A percentile compares a stretch with the other conserved stretches of the same genome.
These are phyloP conservation scores for Wickerhamiella allomyrinae DNA, from an alignment of 805 yeast genomes.

Conservation along the genomic window DNA sequence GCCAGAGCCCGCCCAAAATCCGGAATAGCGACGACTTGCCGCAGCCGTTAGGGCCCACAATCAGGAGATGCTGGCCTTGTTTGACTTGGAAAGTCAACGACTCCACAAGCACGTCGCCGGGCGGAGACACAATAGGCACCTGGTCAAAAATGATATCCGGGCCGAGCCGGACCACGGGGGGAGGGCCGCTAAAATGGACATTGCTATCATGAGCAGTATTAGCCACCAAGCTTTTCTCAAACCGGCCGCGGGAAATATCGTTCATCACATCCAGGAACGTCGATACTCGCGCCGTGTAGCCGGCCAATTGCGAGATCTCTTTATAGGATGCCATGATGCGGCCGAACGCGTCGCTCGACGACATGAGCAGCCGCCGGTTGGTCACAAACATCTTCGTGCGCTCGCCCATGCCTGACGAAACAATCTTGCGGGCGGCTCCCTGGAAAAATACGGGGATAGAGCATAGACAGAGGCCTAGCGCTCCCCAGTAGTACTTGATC, in stretches of 20 bases:
- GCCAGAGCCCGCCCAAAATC: constrained; percentile 89
- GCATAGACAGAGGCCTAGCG: constrained; percentile 77
- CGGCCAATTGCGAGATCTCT: constrained; percentile 68
- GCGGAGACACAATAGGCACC: constrained; percentile 78
- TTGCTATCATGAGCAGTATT: not conserved
- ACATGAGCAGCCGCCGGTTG: constrained; percentile 65
- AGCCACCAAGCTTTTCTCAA: constrained; percentile 13
- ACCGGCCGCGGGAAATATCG: constrained; percentile 31
- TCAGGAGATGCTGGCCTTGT: constrained; percentile 71
- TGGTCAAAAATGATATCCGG: constrained; percentile 51
- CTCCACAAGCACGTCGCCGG: constrained; percentile 55
- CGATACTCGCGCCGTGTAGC: constrained; percentile 63
- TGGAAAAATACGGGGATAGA: constrained; percentile 74
- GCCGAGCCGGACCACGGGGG: constrained; percentile 25
- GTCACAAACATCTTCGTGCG: constrained; percentile 44
- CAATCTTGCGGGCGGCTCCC: constrained; percentile 8
- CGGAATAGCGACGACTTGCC: constrained; percentile 90
- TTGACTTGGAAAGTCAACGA: constrained; percentile 56
- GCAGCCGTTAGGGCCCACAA: constrained; percentile 93
- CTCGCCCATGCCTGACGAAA: constrained; percentile 5
- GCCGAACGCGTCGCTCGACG: constrained; percentile 81
- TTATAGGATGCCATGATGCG: constrained; percentile 73
- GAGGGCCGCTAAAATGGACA: not conserved
- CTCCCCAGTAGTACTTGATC: constrained; percentile 91
- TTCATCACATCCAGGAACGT: constrained; percentile 52